Percentiles rank a stretch among this genome's conserved stretches.
Evolutionary conservation across 306 rosid genomes (phyloP).

Genomic region (Chamaecrista fasciculata): DNA sequence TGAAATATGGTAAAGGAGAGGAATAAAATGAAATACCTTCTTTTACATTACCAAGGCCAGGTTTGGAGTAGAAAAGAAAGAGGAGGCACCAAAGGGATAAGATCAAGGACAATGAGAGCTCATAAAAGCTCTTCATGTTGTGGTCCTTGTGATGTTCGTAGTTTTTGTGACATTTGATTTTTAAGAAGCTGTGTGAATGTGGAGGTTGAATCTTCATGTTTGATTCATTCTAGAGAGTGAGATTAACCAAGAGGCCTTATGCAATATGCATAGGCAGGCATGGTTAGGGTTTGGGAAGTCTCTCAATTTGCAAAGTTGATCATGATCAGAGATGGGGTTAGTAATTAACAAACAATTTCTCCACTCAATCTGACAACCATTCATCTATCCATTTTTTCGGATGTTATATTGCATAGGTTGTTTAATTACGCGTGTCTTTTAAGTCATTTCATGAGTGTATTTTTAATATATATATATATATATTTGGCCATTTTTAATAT

Average conservation of each 20-base stretch:
- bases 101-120: conserved; percentile 64
- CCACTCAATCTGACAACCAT: background rate
- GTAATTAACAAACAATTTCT: background rate
- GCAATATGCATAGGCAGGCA: background rate
- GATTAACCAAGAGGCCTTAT: background rate
- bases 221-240: conserved; percentile 23
- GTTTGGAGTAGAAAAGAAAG: conserved; percentile 53
- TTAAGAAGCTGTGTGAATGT: conserved; percentile 31
- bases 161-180: conserved; percentile 33
- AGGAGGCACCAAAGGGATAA: conserved; percentile 65
- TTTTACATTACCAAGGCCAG: conserved; percentile 55
- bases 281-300: background rate
- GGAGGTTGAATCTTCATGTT: conserved; percentile 50
- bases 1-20: background rate
- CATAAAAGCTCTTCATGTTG: conserved; percentile 41
- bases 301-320: background rate
- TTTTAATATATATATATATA: no score
- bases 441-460: no score
- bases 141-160: background rate
- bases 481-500: no score
- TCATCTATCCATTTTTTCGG: conserved; percentile 1
- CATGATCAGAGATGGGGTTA: background rate
- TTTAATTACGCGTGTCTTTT: background rate
- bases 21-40: conserved; percentile 43
- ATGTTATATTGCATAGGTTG: background rate